Evolutionary conservation across 1,139 yeast species (phyloP), one percentile per base, ranked within the genome.

Genomic region (Pichiaceae sp.): DNA sequence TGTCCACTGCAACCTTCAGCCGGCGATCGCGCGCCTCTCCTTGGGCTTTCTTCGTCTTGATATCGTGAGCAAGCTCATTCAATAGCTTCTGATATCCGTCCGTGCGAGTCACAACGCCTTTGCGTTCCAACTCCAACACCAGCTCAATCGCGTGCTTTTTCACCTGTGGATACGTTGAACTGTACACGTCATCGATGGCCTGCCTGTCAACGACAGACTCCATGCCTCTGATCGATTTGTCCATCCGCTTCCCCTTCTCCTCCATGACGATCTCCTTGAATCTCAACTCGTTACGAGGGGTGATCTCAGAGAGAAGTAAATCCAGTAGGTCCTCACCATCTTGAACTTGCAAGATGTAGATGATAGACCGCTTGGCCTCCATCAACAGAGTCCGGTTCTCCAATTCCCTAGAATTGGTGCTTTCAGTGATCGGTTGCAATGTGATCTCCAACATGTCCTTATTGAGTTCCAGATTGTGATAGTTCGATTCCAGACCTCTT

Each of bases 21-120:
- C 86, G 95, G 28, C 72, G 67, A 37, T 68, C 67, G 20, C 95
- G 66, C 27, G 72, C 65, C 14, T 71, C 57, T 42, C 95, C 70
- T 43, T 83, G 82, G 38, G 76, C 72, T 45, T 79, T 78, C 50
- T 87, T 87, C 29, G 85, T 76, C 51, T 79, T 78, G 48, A 91
- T 86, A 47, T 93, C 96, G 37, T 72, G 62, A 0, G 95, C 95
- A 43, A 91, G 81, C 43, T 83, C 86, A 53, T 87, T 87, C 41
- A 91, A 62, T 19, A 91, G 57, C 18, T 72, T 78, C 54, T 91
- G 98, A 56, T 80, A 86, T 24, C 83, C 77, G 53, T 85, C 76
- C 17, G 68, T 64, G 40, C 95, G 69, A 3, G 81, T 64, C 11
- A 87, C 69, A 35, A 70, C 63, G 2, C 89, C 91, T 55, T 75